Evolutionary conservation across 2,329 filamentous ascomycete species (phyloP), one percentile per base, ranked within the genome.

Genomic region (Verticillium zaregamsianum): DNA sequence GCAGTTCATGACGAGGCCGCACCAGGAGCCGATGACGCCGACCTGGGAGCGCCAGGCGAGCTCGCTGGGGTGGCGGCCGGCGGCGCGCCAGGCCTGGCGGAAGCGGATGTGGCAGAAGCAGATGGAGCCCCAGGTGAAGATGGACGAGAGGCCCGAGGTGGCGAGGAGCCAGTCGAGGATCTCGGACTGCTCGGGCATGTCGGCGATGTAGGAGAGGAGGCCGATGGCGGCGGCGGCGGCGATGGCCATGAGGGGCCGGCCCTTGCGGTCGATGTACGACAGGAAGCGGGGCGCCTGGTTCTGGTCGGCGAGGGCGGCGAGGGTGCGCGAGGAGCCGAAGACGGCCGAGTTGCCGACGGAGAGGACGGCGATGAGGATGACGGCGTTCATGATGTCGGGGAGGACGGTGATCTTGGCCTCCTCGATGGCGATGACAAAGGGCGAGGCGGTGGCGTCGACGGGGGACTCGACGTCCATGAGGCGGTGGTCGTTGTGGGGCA

Each of bases 51-150:
- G 81, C 79, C 95, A 97, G 7, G 93, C 90, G 6, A 98, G 82
- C 68, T 96, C 91, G 61, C 87, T 80, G 39, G 93, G 79, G n/a
- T 79, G 82, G 72, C 89, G 89, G 55, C 90, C 90, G 64, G 88
- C 85, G 14, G 77, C 71, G 55, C 80, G 81, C 92, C 92, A 96
- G n/a, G 88, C 91, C 31, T 79, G 78, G 65, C 93, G 91, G 84
- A 97, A 97, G 61, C 93, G 92, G 71, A 97, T 96, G 76, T 97
- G 93, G 28, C 90, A 86, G n/a, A 96, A 78, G 74, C 92, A 96
- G 73, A 97, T 94, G 66, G 90, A 90, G 61, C 82, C 86, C 91
- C 91, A 93, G 5, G 90, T 93, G 78, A 93, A 91, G 71, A 91
- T 83, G 49, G 84, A 87, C 14, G 86, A 89, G 17, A 92, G 80